These are phyloP conservation scores for Musa balbisiana DNA, from an alignment of 202 grass and related monocot species.

Conservation along the genomic window DNA sequence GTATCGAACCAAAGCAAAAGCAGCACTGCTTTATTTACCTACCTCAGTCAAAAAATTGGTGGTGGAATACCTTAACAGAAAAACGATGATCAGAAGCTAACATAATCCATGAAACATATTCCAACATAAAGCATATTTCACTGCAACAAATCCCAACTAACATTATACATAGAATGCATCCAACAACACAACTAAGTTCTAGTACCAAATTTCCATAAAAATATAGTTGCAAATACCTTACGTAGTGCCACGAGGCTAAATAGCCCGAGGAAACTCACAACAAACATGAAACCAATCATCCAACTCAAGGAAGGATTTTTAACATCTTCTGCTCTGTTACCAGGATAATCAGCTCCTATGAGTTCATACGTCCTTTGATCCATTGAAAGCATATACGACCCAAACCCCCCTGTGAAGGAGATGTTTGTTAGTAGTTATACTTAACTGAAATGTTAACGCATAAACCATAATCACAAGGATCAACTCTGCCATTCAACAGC, in stretches of 20 bases:
- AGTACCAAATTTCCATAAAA: background rate
- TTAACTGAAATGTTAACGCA: background rate
- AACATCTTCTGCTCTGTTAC: conserved; percentile 75
- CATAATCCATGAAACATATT: background rate
- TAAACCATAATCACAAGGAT: background rate
- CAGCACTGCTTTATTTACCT: too few species aligned
- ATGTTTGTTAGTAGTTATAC: background rate
- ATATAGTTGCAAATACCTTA: conserved; percentile 41
- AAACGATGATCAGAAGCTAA: too few species aligned
- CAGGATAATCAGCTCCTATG: conserved; percentile 74
- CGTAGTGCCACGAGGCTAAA: conserved; percentile 81
- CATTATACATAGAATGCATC: too few species aligned
- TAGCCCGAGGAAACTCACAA: conserved; percentile 76
- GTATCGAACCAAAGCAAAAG: too few species aligned
- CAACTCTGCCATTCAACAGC: background rate
- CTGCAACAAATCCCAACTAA: background rate
- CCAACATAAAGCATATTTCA: background rate
- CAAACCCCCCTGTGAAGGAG: conserved; percentile 60
- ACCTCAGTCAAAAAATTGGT: too few species aligned
- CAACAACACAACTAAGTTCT: background rate
- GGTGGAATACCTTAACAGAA: too few species aligned
- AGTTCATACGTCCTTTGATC: conserved; percentile 83
- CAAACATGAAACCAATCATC: conserved; percentile 90
- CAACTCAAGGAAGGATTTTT: conserved; percentile 80
- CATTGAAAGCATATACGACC: conserved; percentile 78